Evolutionary conservation across 2,329 filamentous ascomycete genomes (phyloP).

Genomic region (Penicillium sp.): DNA sequence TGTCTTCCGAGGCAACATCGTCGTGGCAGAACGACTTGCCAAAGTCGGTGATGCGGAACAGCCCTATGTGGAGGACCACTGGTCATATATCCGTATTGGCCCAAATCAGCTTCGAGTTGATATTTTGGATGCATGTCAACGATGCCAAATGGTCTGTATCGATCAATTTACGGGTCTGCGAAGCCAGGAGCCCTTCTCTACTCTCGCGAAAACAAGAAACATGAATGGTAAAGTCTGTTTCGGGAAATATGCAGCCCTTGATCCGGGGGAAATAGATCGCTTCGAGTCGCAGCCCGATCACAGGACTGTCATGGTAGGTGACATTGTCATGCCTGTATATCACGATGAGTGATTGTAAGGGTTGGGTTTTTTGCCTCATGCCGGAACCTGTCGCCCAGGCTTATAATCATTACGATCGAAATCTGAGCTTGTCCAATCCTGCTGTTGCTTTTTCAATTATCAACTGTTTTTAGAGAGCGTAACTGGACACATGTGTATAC

Average conservation of each 20-base stretch:
- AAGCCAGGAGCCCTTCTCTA: conserved; percentile 84
- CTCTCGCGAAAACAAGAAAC: conserved; percentile 81
- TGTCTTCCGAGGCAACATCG: conserved; percentile 87
- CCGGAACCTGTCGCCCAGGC: background rate
- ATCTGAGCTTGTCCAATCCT: background rate
- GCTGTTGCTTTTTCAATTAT: background rate
- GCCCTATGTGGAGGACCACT: conserved; percentile 80
- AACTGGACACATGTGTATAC: background rate
- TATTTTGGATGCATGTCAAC: conserved; percentile 78
- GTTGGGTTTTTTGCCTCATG: background rate
- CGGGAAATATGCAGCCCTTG: conserved; percentile 70
- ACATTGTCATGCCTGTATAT: conserved; percentile 42
- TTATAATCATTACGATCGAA: background rate
- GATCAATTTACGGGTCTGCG: conserved; percentile 80
- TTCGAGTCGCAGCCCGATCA: conserved; percentile 23
- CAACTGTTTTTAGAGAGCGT: background rate
- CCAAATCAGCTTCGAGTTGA: conserved; percentile 44
- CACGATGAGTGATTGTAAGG: conserved; percentile 15
- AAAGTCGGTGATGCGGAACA: conserved; percentile 51
- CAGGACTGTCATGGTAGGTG: conserved; percentile 45
- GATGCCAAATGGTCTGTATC: conserved; percentile 96
- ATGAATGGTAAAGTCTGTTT: conserved; percentile 86
- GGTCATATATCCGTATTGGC: conserved; percentile 71
- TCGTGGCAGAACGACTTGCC: conserved; percentile 63
- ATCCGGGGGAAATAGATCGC: conserved; percentile 32